Percentiles rank a stretch among this genome's conserved stretches.
phyloP scores from a whole-genome alignment of 148 eudicot genomes.

The Hydrangea macrophylla region DNA sequence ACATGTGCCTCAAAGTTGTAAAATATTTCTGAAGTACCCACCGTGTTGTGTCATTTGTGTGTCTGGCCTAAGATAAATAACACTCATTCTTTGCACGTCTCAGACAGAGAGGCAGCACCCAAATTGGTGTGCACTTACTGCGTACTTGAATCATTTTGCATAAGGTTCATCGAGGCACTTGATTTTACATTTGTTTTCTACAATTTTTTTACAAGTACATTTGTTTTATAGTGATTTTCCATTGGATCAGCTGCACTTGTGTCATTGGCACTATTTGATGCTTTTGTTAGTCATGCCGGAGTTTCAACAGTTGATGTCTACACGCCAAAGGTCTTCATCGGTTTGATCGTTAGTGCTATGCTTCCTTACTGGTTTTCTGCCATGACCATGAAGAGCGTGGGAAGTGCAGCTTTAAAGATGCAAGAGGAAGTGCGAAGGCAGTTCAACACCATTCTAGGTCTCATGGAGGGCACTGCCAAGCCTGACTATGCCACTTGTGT shows the following conservation, averaged over 20 bases:
- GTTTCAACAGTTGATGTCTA: constrained; percentile 45
- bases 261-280: constrained; percentile 51
- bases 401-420: constrained; percentile 52
- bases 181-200: not conserved
- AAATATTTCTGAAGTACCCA: no score
- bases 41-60: no score
- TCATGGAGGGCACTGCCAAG: constrained; percentile 45
- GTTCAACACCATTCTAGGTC: constrained; percentile 48
- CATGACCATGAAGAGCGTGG: constrained; percentile 62
- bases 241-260: constrained; percentile 62
- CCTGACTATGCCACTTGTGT: constrained; percentile 58
- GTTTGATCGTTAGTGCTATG: constrained; percentile 53
- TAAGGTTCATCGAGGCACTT: not conserved
- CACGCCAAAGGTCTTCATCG: constrained; percentile 54
- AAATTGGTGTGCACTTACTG: no score
- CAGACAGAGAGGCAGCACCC: no score
- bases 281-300: constrained; percentile 50
- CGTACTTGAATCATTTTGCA: not conserved
- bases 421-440: constrained; percentile 54
- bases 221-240: constrained; percentile 42
- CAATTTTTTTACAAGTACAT: not conserved
- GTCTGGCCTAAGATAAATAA: no score
- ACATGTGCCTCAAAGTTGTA: no score
- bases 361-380: constrained; percentile 59
- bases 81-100: no score